Evolutionary conservation across 352 stramenopile species (phyloP).

Genomic region (Phytophthora brassicae): DNA sequence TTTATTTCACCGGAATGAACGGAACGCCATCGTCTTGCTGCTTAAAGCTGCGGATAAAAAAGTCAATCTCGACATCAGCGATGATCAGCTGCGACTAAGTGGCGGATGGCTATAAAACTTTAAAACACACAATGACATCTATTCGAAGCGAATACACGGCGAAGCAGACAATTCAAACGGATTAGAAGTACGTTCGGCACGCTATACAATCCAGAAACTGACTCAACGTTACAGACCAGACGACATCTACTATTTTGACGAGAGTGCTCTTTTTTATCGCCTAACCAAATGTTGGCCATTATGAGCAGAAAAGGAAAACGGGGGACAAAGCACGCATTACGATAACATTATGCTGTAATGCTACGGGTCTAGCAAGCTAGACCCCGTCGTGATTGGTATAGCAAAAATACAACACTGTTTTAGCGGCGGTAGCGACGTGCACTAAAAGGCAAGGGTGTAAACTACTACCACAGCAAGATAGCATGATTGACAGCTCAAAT

Average conservation of each 20-base stretch:
- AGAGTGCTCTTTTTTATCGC: slow-evolving; percentile 13
- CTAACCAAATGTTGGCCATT: slow-evolving; percentile 7
- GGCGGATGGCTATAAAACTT: slow-evolving; percentile 11
- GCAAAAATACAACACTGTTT: slow-evolving; percentile 4
- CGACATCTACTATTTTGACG: slow-evolving; percentile 12
- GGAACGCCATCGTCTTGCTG: no score
- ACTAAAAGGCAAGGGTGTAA: no score
- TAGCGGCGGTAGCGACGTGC: no score
- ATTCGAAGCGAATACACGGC: slow-evolving; percentile 1
- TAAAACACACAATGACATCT: slow-evolving; percentile 11
- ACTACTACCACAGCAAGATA: no score
- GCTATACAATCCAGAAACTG: slow-evolving; percentile 5
- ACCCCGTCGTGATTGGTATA: slow-evolving; percentile 2
- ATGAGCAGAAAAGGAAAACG: slow-evolving; percentile 2
- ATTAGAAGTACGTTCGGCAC: slow-evolving; percentile 1
- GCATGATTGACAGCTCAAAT: no score
- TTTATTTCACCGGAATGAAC: no score
- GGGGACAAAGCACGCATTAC: no score
- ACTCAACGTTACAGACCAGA: background rate
- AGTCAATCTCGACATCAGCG: slow-evolving; percentile 3
- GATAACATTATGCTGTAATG: slow-evolving; percentile 7
- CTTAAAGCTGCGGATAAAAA: slow-evolving; percentile 8
- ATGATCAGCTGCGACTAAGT: slow-evolving; percentile 10
- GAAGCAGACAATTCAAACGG: background rate
- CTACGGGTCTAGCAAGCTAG: slow-evolving; percentile 5